phyloP scores from a whole-genome alignment of 768 basidiomycete genomes.

The Russula earlei region DNA sequence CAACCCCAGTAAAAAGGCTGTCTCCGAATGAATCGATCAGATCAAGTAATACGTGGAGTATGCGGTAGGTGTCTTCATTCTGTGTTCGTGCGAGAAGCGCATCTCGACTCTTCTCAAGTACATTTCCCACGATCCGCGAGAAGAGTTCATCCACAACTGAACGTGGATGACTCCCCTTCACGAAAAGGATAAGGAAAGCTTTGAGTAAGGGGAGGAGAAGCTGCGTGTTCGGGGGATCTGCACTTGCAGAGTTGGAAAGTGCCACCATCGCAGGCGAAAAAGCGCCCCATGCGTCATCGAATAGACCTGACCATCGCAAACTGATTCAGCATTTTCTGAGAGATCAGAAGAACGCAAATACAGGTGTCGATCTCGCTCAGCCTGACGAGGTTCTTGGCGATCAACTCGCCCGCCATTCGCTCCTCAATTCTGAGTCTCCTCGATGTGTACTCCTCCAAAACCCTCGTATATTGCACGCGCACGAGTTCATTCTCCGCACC shows the following conservation, averaged over 20 bases:
- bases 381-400: constrained; percentile 34
- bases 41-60: constrained; percentile 28
- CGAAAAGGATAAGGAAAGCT: constrained; percentile 35
- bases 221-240: constrained; percentile 18
- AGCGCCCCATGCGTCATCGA: constrained; percentile 39
- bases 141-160: constrained; percentile 26
- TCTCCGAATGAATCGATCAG: constrained; percentile 46
- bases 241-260: background rate
- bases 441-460: constrained; percentile 40
- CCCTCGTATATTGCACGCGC: constrained; percentile 34
- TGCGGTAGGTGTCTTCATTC: constrained; percentile 16
- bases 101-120: constrained; percentile 29
- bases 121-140: constrained; percentile 27
- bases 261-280: constrained; percentile 29
- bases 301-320: constrained; percentile 31
- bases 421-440: constrained; percentile 41
- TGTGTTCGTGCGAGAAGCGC: constrained; percentile 21
- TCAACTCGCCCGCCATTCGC: constrained; percentile 32
- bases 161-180: constrained; percentile 23
- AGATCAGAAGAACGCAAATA: constrained; percentile 8
- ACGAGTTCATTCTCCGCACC: constrained; percentile 29
- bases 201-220: constrained; percentile 41
- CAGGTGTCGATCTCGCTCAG: constrained; percentile 25
- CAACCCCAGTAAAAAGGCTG: constrained; percentile 37
- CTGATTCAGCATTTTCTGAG: background rate